A percentile compares a stretch with the other conserved stretches of the same genome.
Evolutionary conservation across 1,139 yeast species (phyloP).

Genomic region (Hyphopichia pseudoburtonii): DNA sequence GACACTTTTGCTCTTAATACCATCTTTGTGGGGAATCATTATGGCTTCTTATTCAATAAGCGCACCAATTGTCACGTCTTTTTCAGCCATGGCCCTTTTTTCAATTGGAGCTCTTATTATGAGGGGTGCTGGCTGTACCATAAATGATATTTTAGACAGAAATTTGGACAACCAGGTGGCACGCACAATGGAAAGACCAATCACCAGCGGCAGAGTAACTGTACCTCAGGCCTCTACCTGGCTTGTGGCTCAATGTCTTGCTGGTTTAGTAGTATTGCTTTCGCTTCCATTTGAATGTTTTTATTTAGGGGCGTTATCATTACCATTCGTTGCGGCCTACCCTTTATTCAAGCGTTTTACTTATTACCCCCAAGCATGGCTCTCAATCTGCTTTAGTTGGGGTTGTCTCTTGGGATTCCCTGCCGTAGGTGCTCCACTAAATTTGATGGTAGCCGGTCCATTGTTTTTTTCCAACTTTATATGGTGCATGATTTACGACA

Average conservation of each 20-base stretch:
- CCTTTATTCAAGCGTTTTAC: conserved; percentile 94
- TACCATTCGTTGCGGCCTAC: conserved; percentile 79
- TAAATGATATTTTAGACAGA: conserved; percentile 85
- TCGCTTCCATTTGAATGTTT: conserved; percentile 81
- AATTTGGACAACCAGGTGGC: conserved; percentile 82
- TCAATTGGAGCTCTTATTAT: conserved; percentile 83
- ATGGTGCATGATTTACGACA: conserved; percentile 96
- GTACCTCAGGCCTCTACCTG: conserved; percentile 72
- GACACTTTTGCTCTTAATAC: conserved; percentile 75
- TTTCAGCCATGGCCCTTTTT: conserved; percentile 62
- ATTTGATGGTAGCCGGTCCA: conserved; percentile 72
- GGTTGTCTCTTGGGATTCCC: conserved; percentile 94
- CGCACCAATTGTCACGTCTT: conserved; percentile 66
- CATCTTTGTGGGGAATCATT: conserved; percentile 77
- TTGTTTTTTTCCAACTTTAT: conserved; percentile 73
- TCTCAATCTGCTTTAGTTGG: conserved; percentile 90
- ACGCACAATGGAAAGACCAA: conserved; percentile 85
- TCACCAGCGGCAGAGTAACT: conserved; percentile 82
- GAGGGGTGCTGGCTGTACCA: conserved; percentile 98
- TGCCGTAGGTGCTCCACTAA: conserved; percentile 83
- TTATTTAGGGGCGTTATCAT: conserved; percentile 75
- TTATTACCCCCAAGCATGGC: conserved; percentile 85
- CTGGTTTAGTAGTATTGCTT: conserved; percentile 74
- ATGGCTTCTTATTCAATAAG: conserved; percentile 78
- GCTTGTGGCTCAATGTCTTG: conserved; percentile 69